phyloP scores from a whole-genome alignment of 441 rosid genomes.

The Breynia disticha region DNA sequence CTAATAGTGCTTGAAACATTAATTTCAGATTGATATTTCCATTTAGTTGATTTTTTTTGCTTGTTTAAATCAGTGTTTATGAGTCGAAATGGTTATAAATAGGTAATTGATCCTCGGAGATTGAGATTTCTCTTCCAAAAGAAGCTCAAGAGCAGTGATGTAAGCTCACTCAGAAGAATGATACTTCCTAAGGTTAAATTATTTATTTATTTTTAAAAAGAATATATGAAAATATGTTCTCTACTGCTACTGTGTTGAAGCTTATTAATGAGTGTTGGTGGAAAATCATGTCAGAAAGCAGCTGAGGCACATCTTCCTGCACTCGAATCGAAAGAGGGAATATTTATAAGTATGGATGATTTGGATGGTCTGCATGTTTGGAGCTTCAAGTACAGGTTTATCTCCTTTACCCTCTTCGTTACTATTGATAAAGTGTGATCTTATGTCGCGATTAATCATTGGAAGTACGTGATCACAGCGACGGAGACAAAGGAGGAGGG shows the following conservation, averaged over 20 bases:
- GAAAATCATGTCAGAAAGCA: constrained; percentile 45
- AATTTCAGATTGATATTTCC: neutral
- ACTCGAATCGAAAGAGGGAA: constrained; percentile 82
- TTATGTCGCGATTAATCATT: neutral
- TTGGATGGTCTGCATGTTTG: constrained; percentile 70
- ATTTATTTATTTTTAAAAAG: neutral
- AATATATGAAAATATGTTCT: neutral
- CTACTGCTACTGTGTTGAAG: neutral
- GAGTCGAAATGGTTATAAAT: neutral
- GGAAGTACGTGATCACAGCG: too few species aligned
- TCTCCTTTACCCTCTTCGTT: neutral
- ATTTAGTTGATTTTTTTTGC: neutral
- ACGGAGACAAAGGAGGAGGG: too few species aligned
- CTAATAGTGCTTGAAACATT: neutral
- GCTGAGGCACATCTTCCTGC: constrained; percentile 82
- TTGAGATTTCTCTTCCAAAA: constrained; percentile 81
- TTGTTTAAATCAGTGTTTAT: neutral
- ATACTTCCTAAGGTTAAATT: constrained; percentile 80
- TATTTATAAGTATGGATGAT: constrained; percentile 65
- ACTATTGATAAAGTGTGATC: neutral
- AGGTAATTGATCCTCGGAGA: constrained; percentile 64
- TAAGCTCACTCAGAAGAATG: constrained; percentile 82
- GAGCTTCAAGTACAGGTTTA: constrained; percentile 90
- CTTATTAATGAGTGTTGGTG: neutral
- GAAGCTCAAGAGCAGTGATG: constrained; percentile 94